Percentiles rank a stretch among this genome's conserved stretches.
Conservation (phyloP, 2,329 filamentous ascomycete species). For the Aspergillus quadrilineatus region DNA sequence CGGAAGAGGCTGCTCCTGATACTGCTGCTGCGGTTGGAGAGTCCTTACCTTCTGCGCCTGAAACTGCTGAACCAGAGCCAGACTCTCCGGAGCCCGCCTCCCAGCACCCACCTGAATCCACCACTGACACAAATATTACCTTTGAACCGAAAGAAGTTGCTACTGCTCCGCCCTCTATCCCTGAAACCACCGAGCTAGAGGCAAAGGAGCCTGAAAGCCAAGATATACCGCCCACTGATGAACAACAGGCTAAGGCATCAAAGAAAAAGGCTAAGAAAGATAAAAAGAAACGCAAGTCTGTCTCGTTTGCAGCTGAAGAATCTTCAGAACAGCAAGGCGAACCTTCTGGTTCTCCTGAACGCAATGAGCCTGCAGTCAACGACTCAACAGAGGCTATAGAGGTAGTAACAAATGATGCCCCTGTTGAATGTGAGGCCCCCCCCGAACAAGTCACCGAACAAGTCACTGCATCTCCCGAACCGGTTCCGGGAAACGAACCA, state of each 20-base stretch:
- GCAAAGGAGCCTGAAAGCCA: neutral
- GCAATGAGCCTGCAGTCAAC: no score
- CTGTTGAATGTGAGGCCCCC: neutral
- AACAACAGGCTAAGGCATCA: slow-evolving; percentile 17
- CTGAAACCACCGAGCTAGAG: neutral
- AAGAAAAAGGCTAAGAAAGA: slow-evolving; percentile 47
- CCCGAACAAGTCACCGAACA: neutral
- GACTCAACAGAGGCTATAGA: neutral
- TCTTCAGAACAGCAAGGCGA: slow-evolving; percentile 3
- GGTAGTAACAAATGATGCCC: neutral
- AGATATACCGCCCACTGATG: slow-evolving; percentile 10
- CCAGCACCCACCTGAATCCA: neutral
- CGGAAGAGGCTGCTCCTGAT: neutral
- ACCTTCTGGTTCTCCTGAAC: neutral
- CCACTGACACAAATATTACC: neutral
- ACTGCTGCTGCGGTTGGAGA: neutral
- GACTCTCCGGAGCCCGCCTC: neutral
- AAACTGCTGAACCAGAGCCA: neutral
- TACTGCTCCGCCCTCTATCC: neutral
- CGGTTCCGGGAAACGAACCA: neutral
- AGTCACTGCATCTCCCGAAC: neutral
- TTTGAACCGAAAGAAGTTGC: neutral
- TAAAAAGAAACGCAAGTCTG: slow-evolving; percentile 31
- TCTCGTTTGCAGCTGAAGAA: slow-evolving; percentile 28
- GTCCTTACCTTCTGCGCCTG: neutral